These are phyloP conservation scores for Neurospora sp. DNA, from an alignment of 495 filamentous ascomycete species.

Conservation along the genomic window DNA sequence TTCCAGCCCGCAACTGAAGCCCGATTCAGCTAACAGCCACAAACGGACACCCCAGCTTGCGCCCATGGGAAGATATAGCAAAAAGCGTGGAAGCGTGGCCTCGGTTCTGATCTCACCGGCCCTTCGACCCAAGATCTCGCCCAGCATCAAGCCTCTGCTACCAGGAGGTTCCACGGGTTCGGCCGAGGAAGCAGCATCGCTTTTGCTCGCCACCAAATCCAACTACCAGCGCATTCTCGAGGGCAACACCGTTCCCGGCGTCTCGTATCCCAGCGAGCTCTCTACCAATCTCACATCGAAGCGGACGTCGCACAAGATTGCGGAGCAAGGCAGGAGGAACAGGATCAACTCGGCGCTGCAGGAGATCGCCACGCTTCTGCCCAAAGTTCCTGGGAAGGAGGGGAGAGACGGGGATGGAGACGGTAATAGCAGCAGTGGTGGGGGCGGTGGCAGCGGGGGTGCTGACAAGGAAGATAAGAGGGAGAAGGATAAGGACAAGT, in stretches of 20 bases:
- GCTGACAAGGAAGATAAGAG: conserved; percentile 15
- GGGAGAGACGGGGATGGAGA: conserved; percentile 32
- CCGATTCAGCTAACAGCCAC: conserved; percentile 22
- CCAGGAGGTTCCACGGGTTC: conserved; percentile 49
- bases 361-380: conserved; percentile 80
- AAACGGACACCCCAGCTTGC: conserved; percentile 37
- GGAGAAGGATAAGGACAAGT: conserved; percentile 27
- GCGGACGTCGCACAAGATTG: conserved; percentile 94
- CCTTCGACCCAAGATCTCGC: conserved; percentile 84
- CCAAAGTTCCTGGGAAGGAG: conserved; percentile 33
- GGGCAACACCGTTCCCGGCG: conserved; percentile 78
- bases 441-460: conserved; percentile 1
- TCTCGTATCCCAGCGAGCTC: conserved; percentile 81
- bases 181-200: conserved; percentile 61
- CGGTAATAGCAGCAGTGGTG: conserved; percentile 25
- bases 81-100: conserved; percentile 66
- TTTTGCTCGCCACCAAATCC: conserved; percentile 83
- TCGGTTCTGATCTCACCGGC: conserved; percentile 75
- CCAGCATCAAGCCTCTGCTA: conserved; percentile 83
- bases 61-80: conserved; percentile 28
- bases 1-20: conserved; percentile 43
- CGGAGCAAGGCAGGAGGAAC: conserved; percentile 90
- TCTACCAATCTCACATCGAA: conserved; percentile 92
- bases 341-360: conserved; percentile 89
- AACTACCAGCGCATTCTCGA: conserved; percentile 98